Evolutionary conservation across 495 filamentous ascomycete species (phyloP), one percentile per base, ranked within the genome.

Genomic region (Viridothelium virens): DNA sequence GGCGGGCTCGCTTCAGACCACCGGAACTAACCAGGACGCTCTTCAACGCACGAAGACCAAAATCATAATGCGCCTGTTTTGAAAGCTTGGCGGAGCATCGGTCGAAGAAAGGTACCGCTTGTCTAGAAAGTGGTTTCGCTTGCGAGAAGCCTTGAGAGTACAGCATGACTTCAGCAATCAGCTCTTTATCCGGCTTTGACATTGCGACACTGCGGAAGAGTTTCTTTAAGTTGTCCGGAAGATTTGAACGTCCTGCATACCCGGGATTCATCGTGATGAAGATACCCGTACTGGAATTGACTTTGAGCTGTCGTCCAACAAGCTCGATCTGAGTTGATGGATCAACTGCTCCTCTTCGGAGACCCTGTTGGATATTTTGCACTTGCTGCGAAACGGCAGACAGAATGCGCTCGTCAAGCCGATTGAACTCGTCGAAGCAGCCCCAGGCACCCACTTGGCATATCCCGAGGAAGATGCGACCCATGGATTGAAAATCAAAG

Each of bases 261-360:
- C 94, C 94, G 70, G 94, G 94, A 78, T 99, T 99, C 94, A 99
- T 99, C 39, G 94, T 99, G 77, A 99, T 97, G 80, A 99, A 99
- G 74, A 99, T 96, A 71, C 93, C 93, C 59, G 94, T 97, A 72
- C 96, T 94, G 59, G 83, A 80, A 73, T 96, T 92, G 68, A 99
- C 92, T 44, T 79, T 81, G 38, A 99, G 83, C 65, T 91, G 89
- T 66, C 95, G 87, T 56, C 95, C 92, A 50, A 96, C 89, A 12
- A 99, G 79, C 73, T 99, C 94, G 72, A 97, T 96, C 72, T 96
- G 87, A 7, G 91, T 79, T 71, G 90, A 90, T 2, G 86, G 84
- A 68, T 95, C 89, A 33, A 88, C 85, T 44, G 82, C 86, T 37
- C 86, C 86, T 73, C 90, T 90, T 73, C 89, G 90, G 62, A 99